Conservation (phyloP, 2,329 filamentous ascomycete genomes). For the Raffaelea arxii region DNA sequence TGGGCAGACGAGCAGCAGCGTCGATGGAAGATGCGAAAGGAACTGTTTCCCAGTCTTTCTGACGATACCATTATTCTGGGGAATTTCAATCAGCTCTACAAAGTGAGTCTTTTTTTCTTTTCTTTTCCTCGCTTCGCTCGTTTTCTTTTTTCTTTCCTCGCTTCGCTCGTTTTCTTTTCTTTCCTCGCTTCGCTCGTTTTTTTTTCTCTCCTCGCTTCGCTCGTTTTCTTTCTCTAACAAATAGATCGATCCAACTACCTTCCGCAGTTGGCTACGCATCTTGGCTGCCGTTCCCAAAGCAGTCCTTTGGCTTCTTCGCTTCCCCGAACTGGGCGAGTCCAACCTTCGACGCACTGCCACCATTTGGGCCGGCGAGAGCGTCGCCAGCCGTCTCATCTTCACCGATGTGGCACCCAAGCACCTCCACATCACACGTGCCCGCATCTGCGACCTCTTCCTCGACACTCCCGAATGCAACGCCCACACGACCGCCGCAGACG, state of each 20-base stretch:
- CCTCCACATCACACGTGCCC: conserved; percentile 83
- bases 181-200: too few species aligned
- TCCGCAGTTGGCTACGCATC: conserved; percentile 91
- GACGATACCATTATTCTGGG: conserved; percentile 86
- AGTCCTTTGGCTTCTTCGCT: conserved; percentile 90
- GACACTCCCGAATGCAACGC: conserved; percentile 98
- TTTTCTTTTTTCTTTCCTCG: too few species aligned
- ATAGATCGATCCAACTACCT: conserved; percentile 93
- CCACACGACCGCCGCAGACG: conserved; percentile 92
- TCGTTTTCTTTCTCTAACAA: too few species aligned
- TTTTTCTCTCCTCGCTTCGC: too few species aligned
- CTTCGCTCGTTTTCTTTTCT: too few species aligned
- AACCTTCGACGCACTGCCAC: conserved; percentile 74
- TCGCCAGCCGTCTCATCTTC: conserved; percentile 81
- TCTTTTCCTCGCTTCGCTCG: neutral
- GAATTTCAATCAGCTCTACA: conserved; percentile 98
- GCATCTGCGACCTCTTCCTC: conserved; percentile 88
- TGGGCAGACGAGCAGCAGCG: conserved; percentile 79
- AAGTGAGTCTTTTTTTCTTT: conserved; percentile 46
- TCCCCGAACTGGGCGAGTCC: conserved; percentile 83
- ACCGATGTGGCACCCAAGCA: conserved; percentile 95
- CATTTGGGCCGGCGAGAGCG: conserved; percentile 74
- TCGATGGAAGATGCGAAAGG: conserved; percentile 87
- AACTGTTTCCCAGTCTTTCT: conserved; percentile 73
- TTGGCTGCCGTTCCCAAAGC: conserved; percentile 76